phyloP scores from a whole-genome alignment of 2,329 filamentous ascomycete species.

The Fusarium torulosum region DNA sequence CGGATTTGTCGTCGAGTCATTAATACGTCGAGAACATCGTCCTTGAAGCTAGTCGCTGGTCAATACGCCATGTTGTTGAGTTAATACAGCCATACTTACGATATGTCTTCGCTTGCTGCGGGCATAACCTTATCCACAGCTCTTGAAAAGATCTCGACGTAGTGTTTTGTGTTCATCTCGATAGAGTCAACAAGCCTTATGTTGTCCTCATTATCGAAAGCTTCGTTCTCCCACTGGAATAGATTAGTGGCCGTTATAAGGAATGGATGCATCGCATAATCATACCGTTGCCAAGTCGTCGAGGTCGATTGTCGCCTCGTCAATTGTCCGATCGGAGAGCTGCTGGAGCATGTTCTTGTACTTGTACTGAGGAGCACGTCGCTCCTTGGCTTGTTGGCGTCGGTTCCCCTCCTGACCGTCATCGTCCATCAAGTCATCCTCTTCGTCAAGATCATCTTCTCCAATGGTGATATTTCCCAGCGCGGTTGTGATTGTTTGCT shows the following conservation, averaged over 20 bases:
- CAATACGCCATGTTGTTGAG: background rate
- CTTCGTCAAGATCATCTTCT: conserved; percentile 87
- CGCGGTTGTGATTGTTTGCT: conserved; percentile 80
- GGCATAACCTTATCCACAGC: conserved; percentile 92
- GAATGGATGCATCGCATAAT: conserved; percentile 9
- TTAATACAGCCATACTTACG: conserved; percentile 61
- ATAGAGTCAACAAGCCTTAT: conserved; percentile 84
- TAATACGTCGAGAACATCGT: conserved; percentile 96
- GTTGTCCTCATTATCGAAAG: conserved; percentile 66
- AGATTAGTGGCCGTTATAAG: conserved; percentile 35
- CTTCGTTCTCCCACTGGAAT: conserved; percentile 77
- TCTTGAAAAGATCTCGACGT: conserved; percentile 89
- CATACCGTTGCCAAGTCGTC: conserved; percentile 84
- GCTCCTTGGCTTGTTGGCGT: conserved; percentile 63
- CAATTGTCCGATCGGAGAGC: conserved; percentile 81
- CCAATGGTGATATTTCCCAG: conserved; percentile 88
- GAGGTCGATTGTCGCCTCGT: conserved; percentile 87
- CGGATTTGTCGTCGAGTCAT: conserved; percentile 91
- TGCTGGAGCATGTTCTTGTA: conserved; percentile 91
- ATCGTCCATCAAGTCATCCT: conserved; percentile 94
- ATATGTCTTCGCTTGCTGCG: conserved; percentile 79
- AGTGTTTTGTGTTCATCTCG: conserved; percentile 92
- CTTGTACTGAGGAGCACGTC: conserved; percentile 77
- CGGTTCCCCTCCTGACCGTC: conserved; percentile 70
- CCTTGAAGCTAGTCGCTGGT: conserved; percentile 78